Conservation (phyloP, 768 basidiomycete genomes). For the Gloeopeniophorella convolvens region DNA sequence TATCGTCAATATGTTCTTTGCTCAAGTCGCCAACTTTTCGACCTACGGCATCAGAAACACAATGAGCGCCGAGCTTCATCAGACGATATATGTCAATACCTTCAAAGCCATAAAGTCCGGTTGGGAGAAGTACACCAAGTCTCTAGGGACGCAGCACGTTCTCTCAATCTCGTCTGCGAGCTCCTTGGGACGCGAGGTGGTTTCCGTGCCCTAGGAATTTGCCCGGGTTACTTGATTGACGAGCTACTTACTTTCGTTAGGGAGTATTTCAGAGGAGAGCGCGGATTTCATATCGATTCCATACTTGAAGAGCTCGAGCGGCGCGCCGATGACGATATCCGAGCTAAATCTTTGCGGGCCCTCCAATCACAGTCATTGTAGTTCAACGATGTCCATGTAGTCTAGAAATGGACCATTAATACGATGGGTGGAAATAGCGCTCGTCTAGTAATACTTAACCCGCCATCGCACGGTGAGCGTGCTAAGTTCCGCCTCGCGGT, state of each 20-base stretch:
- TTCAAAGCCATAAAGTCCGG: constrained; percentile 2
- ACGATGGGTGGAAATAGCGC: too few species aligned
- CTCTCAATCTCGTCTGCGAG: constrained; percentile 2
- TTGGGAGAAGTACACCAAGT: not conserved
- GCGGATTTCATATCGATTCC: not conserved
- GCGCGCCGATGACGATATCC: too few species aligned
- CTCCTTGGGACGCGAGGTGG: not conserved
- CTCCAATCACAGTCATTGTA: too few species aligned
- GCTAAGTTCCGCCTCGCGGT: constrained; percentile 78
- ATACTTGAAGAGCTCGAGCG: not conserved
- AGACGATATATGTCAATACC: not conserved
- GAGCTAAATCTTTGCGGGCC: too few species aligned
- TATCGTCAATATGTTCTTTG: too few species aligned
- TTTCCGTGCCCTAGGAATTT: not conserved
- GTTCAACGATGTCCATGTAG: too few species aligned
- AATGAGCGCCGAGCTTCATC: too few species aligned
- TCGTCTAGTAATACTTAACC: too few species aligned
- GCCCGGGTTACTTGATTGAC: not conserved
- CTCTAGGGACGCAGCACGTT: not conserved
- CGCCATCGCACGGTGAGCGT: too few species aligned
- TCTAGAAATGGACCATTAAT: too few species aligned
- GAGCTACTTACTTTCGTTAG: not conserved
- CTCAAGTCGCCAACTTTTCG: too few species aligned
- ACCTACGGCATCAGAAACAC: too few species aligned
- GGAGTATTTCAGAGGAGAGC: not conserved